Conservation (phyloP, 73 alveolate genomes). For the Paramecium sexaurelia region DNA sequence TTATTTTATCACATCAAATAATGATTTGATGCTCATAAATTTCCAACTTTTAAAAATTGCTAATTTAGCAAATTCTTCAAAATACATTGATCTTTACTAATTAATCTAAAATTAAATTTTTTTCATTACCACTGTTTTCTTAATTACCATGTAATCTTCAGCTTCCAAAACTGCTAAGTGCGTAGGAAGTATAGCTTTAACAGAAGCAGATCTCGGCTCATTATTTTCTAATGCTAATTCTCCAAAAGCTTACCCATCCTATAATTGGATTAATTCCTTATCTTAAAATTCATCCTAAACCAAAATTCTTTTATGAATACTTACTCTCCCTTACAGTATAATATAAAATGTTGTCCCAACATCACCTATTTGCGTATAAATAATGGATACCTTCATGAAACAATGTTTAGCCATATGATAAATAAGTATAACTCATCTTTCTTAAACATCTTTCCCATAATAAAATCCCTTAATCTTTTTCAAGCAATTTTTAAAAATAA, state of each 20-base stretch:
- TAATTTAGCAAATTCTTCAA: slow-evolving; percentile 54
- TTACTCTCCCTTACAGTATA: background rate
- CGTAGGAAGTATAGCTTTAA: background rate
- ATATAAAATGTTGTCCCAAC: slow-evolving; percentile 44
- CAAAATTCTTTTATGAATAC: background rate
- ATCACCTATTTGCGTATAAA: background rate
- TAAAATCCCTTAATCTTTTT: slow-evolving; percentile 2
- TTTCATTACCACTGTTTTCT: background rate
- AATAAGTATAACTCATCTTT: slow-evolving; percentile 18
- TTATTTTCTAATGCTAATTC: slow-evolving; percentile 57
- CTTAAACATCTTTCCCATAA: slow-evolving; percentile 40
- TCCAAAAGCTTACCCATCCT: slow-evolving; percentile 62
- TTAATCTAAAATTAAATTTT: background rate
- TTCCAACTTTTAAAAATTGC: slow-evolving; percentile 29
- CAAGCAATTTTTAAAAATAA: background rate
- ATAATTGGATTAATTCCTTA: slow-evolving; percentile 21
- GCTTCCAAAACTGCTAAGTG: slow-evolving; percentile 62
- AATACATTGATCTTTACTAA: slow-evolving; percentile 29
- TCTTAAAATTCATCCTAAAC: slow-evolving; percentile 19
- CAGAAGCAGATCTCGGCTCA: slow-evolving; percentile 64
- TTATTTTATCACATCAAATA: background rate
- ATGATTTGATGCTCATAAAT: background rate
- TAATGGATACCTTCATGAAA: background rate
- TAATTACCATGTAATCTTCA: slow-evolving; percentile 51
- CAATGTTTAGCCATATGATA: background rate